Base-by-base conservation (phyloP, 108 stramenopile species). In the Cyclotella baltica region DNA sequence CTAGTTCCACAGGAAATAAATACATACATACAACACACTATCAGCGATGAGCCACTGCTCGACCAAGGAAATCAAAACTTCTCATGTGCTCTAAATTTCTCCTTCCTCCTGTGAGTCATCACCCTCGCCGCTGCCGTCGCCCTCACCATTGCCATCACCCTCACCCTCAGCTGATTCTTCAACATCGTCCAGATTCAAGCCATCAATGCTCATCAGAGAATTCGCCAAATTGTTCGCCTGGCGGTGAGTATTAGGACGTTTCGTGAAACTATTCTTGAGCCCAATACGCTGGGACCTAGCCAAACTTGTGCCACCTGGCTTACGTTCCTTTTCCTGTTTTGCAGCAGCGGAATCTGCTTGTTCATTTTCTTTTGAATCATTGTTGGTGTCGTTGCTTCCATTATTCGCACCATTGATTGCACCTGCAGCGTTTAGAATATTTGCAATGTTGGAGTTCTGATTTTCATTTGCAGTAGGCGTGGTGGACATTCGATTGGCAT, bases 141-240 rank as follows among this genome's bases (percentile, higher is more conserved):
- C 62, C 29, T 37, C 55, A 57, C 22, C 55, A 37, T n/a, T 48
- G n/a, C 47, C n/a, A 4, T 62, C 73, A 50, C 61, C 72, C 29
- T 22, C 34, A 50, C 62, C n/a, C n/a, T n/a, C n/a, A n/a, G n/a
- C n/a, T n/a, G n/a, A n/a, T n/a, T 35, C 65, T 38, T 72, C 72
- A 23, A 80, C 48, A 31, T 80, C 66, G 61, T 80, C 78, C 71
- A 80, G 51, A 19, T 55, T 67, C 58, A 80, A 59, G 31, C 72
- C 67, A n/a, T 73, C 78, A 36, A 73, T 27, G 47, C 78, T 80
- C 78, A 73, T 73, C 4, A 80, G 43, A 10, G 78, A 80, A 27
- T 57, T 80, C 19, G 38, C 48, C 16, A 73, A 13, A 15, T 66
- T 28, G 5, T 38, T 34, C 13, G n/a, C 27, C 20, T 23, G 37